phyloP scores from a whole-genome alignment of 202 grass and related monocot genomes.

The Digitaria exilis region DNA sequence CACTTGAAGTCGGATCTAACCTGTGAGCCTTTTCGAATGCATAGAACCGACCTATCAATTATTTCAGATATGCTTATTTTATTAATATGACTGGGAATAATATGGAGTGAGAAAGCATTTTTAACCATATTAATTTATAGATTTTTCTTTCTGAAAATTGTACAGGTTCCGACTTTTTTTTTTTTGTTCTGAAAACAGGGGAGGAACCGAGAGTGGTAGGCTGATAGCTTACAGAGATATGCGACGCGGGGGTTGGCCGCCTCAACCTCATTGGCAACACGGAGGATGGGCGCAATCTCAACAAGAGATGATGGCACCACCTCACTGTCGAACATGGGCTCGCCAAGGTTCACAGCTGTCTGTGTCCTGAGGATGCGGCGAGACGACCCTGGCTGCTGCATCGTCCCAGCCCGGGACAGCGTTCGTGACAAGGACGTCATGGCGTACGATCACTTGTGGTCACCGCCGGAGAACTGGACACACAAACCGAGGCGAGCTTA shows the following conservation, averaged over 20 bases:
- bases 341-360: constrained; percentile 81
- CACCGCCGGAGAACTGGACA: constrained; percentile 17
- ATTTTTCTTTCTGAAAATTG: not conserved
- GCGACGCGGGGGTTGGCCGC: constrained; percentile 62
- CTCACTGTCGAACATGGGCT: constrained; percentile 88
- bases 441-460: not conserved
- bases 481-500: not conserved
- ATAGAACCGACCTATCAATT: constrained; percentile 86
- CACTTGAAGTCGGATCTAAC: constrained; percentile 88
- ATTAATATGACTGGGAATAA: constrained; percentile 18
- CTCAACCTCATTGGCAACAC: constrained; percentile 94
- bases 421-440: constrained; percentile 67
- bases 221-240: constrained; percentile 83
- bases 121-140: not conserved
- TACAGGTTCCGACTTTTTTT: not conserved
- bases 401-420: constrained; percentile 41
- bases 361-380: constrained; percentile 75
- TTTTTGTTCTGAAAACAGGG: not conserved
- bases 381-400: constrained; percentile 30
- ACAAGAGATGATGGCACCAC: constrained; percentile 89
- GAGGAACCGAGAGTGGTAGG: constrained; percentile 14
- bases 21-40: constrained; percentile 98
- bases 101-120: not conserved
- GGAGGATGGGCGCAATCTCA: constrained; percentile 85
- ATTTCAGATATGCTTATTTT: constrained; percentile 29